A percentile compares a stretch with the other conserved stretches of the same genome.
Evolutionary conservation across 768 basidiomycete species (phyloP).

Genomic region (Lentinula aciculospora): DNA sequence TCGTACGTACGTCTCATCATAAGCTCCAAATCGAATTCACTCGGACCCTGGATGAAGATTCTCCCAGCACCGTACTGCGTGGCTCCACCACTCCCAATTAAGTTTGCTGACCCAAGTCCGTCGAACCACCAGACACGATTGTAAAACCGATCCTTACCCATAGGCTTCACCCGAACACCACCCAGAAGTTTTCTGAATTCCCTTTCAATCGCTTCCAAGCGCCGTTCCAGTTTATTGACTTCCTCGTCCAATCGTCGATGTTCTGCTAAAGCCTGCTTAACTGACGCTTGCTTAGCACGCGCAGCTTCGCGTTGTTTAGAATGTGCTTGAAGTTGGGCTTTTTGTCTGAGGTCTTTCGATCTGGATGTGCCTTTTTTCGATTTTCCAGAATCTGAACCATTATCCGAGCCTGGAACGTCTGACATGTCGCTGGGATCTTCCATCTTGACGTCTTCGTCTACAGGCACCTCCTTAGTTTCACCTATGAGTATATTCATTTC

Average conservation of each 20-base stretch:
- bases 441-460: conserved; percentile 53
- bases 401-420: conserved; percentile 59
- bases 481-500: conserved; percentile 64
- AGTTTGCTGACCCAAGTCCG: conserved; percentile 81
- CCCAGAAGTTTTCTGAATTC: conserved; percentile 91
- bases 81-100: conserved; percentile 74
- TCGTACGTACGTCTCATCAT: conserved; percentile 52
- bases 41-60: conserved; percentile 90
- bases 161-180: conserved; percentile 77
- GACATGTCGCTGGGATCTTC: conserved; percentile 71
- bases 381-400: conserved; percentile 48
- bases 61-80: conserved; percentile 86
- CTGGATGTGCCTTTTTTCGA: conserved; percentile 34
- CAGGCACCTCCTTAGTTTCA: conserved; percentile 47
- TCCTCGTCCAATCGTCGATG: conserved; percentile 85
- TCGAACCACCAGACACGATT: conserved; percentile 99
- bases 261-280: conserved; percentile 78
- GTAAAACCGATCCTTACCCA: conserved; percentile 91
- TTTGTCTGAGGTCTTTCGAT: conserved; percentile 47
- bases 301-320: conserved; percentile 81
- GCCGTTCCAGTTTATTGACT: conserved; percentile 72
- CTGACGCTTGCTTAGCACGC: conserved; percentile 69
- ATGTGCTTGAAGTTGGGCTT: conserved; percentile 51
- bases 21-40: conserved; percentile 73
- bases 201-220: conserved; percentile 83